Base-by-base conservation (phyloP, 2,329 filamentous ascomycete species). In the Botrytis tulipae region DNA sequence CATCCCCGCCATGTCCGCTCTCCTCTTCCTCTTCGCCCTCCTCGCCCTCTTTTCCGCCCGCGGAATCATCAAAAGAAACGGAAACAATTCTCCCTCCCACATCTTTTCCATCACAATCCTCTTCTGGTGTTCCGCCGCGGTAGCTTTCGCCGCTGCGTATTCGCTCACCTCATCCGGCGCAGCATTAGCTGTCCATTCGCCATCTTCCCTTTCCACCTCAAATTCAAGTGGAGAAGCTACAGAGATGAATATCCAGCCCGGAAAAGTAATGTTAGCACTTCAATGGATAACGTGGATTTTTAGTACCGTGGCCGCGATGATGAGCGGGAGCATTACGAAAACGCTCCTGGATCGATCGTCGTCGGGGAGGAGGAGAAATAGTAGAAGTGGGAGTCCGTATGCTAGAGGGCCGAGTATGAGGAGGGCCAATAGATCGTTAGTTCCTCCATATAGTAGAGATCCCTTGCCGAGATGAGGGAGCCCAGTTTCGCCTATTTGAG, bases 231-330 rank as follows among this genome's bases (percentile, higher is more conserved):
- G 20, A 1, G 32, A n/a, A 20, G n/a, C 6, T 25, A 16, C 63
- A 44, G 42, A 10, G 4, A 32, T 63, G 9, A 25, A 54, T 22
- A 42, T 65, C 6, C 3, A 46, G 20, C n/a, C 16, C 0, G 70
- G 70, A 14, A 71, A 54, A 35, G 35, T 63, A 22, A 71, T 65
- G 59, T 29, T 65, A 2, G 60, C 70, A 20, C 37, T 71, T 6
- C 70, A 71, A 35, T 71, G 60, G 70, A 71, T 65, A 60, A 54
- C 60, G 18, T 71, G 42, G 32, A 46, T 57, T 35, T 65, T 71
- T 25, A 71, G 32, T 3, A 20, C 42, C n/a, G 22, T 42, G 2
- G 70, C 60, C 1, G 70, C 60, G 7, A 14, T 37, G 29, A 71
- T 71, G 70, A 71, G 60, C 12, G 70, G 70, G 14, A 42, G 60